Percentiles rank a stretch among this genome's conserved stretches.
These are phyloP conservation scores for Protea cynaroides DNA, from an alignment of 164 flowering plant species.

Conservation along the genomic window DNA sequence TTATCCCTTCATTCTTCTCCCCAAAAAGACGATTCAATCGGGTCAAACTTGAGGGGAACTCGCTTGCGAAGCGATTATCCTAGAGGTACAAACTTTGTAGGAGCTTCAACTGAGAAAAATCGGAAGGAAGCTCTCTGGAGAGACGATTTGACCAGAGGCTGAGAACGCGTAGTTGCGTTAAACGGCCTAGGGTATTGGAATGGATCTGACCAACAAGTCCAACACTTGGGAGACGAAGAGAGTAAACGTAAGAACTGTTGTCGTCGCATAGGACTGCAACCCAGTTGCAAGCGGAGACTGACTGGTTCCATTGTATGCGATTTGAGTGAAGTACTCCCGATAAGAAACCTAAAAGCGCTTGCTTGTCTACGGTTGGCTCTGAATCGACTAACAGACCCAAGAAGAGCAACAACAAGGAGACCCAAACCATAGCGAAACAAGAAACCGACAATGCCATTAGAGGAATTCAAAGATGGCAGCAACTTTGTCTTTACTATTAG, in stretches of 20 bases:
- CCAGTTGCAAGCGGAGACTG: conserved; percentile 74
- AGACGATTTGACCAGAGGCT: conserved; percentile 76
- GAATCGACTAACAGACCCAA: conserved; percentile 24
- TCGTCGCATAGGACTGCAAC: conserved; percentile 64
- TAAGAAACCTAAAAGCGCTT: conserved; percentile 64
- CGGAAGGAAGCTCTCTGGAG: conserved; percentile 61
- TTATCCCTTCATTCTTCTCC: no score
- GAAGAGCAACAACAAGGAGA: conserved; percentile 7
- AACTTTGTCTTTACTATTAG: no score
- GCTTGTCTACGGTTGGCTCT: conserved; percentile 66
- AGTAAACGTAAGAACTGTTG: conserved; percentile 28
- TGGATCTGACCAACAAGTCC: conserved; percentile 78
- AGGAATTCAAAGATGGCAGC: not conserved
- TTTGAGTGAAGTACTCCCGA: conserved; percentile 38
- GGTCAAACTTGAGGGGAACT: conserved; percentile 45
- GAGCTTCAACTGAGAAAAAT: conserved; percentile 48
- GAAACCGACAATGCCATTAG: conserved; percentile 26
- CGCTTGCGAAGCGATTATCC: conserved; percentile 57
- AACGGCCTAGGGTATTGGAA: conserved; percentile 43
- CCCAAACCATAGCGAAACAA: conserved; percentile 6
- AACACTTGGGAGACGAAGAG: conserved; percentile 72
- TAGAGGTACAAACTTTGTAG: conserved; percentile 65
- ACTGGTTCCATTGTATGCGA: conserved; percentile 64
- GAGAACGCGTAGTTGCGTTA: conserved; percentile 62
- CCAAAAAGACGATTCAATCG: conserved; percentile 42